These are phyloP conservation scores for Neurospora intermedia DNA, from an alignment of 495 filamentous ascomycete species.

Conservation along the genomic window DNA sequence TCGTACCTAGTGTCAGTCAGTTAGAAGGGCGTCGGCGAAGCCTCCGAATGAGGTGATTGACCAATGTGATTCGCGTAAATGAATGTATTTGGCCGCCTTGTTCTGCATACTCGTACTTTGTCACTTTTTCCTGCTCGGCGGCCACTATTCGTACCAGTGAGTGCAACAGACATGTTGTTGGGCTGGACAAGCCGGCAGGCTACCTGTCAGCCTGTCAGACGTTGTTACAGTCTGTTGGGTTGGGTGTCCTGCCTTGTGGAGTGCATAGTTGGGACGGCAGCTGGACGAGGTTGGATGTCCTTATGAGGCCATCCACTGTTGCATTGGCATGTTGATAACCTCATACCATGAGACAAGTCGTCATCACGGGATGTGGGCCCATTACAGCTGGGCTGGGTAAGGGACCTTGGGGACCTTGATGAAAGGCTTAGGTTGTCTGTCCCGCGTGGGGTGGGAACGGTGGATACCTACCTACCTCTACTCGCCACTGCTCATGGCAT, in stretches of 20 bases:
- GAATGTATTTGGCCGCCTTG: neutral
- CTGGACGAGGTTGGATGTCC: neutral
- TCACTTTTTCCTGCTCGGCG: neutral
- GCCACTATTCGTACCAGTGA: neutral
- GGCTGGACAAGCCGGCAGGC: neutral
- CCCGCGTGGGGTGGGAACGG: neutral
- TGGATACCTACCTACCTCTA: neutral
- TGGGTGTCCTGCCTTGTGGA: neutral
- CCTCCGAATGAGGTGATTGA: neutral
- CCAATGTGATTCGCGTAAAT: neutral
- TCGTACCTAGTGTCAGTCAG: neutral
- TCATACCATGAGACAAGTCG: neutral
- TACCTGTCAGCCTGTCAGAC: neutral
- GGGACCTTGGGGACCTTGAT: neutral
- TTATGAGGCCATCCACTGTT: neutral
- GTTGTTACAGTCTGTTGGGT: neutral
- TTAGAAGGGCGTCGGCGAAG: neutral
- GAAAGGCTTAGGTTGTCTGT: neutral
- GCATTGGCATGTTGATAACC: neutral
- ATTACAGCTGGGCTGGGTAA: neutral
- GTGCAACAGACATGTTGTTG: neutral
- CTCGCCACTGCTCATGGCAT: neutral
- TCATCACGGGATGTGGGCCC: neutral
- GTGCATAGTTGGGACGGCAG: neutral
- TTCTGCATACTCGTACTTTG: neutral